These are phyloP conservation scores for Saxophila tyrrhenica DNA, from an alignment of 495 filamentous ascomycete genomes.

Conservation along the genomic window DNA sequence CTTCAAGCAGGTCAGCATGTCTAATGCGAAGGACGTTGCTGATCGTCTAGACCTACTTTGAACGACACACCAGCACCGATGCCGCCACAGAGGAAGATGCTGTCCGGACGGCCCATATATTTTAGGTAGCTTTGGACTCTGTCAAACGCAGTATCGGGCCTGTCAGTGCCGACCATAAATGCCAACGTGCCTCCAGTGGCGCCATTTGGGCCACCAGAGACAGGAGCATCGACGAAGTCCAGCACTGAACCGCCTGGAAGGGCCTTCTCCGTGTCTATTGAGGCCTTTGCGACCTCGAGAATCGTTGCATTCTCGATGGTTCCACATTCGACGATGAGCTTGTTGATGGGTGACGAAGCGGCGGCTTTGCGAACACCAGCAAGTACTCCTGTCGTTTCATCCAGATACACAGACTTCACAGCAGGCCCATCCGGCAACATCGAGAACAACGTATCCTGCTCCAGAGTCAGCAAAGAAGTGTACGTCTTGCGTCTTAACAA, in stretches of 20 bases:
- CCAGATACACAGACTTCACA: conserved; percentile 21
- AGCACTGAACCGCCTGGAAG: neutral
- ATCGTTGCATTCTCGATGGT: conserved; percentile 42
- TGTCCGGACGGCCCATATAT: conserved; percentile 17
- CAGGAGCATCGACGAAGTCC: conserved; percentile 24
- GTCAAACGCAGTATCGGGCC: conserved; percentile 16
- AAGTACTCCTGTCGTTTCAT: conserved; percentile 11
- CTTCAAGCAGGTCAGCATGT: too few relatives aligned
- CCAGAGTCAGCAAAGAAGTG: too few relatives aligned
- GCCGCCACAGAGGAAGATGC: neutral
- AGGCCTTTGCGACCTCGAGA: conserved; percentile 75
- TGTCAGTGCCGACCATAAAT: conserved; percentile 27
- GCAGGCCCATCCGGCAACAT: conserved; percentile 20
- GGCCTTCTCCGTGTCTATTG: conserved; percentile 42
- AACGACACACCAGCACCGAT: conserved; percentile 16
- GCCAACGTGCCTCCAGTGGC: conserved; percentile 18
- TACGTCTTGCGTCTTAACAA: too few relatives aligned
- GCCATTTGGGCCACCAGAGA: conserved; percentile 34
- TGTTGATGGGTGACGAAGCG: neutral
- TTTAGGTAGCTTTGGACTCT: conserved; percentile 12
- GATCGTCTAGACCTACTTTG: too few relatives aligned
- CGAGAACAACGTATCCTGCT: conserved; percentile 15
- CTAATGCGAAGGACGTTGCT: too few relatives aligned
- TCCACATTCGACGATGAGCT: conserved; percentile 24
- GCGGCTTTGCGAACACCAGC: conserved; percentile 12